Percentiles rank a stretch among this genome's conserved stretches.
Evolutionary conservation across 2,329 filamentous ascomycete species (phyloP).

Genomic region (Diaporthe aspalathi): DNA sequence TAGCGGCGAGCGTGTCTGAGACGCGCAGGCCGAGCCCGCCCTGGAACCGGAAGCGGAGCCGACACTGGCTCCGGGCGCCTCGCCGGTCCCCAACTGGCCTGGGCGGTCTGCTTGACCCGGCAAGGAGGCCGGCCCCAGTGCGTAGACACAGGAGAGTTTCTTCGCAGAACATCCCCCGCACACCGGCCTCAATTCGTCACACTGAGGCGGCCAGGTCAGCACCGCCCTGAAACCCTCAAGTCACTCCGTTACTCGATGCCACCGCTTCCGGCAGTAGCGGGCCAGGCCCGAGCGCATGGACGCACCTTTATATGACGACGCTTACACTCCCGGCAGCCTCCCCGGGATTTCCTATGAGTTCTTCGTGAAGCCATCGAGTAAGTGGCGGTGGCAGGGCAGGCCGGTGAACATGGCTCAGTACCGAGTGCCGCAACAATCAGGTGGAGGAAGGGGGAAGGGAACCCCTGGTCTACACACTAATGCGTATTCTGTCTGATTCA

Average conservation of each 20-base stretch:
- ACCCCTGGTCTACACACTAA: slow-evolving; percentile 1
- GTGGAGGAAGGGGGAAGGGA: no score
- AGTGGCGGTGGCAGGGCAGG: background rate
- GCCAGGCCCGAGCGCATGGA: background rate
- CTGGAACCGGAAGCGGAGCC: background rate
- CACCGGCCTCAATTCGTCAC: slow-evolving; percentile 47
- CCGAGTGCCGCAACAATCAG: background rate
- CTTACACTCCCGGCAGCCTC: slow-evolving; percentile 49
- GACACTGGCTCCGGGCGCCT: background rate
- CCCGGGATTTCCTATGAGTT: slow-evolving; percentile 48
- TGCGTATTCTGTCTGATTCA: background rate
- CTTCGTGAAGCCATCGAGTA: slow-evolving; percentile 29
- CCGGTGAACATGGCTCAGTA: background rate
- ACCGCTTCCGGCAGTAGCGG: background rate
- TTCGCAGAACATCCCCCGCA: slow-evolving; percentile 48
- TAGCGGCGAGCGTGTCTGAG: slow-evolving; percentile 11
- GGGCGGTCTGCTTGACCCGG: background rate
- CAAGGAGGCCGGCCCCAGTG: slow-evolving; percentile 34
- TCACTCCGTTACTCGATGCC: background rate
- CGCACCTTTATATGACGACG: slow-evolving; percentile 47
- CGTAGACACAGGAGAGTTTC: slow-evolving; percentile 45
- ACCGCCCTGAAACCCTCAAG: background rate
- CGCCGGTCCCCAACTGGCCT: background rate
- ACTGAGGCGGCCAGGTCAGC: slow-evolving; percentile 41
- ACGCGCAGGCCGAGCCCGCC: background rate